A percentile compares a stretch with the other conserved stretches of the same genome.
These are phyloP conservation scores for Ceratocystis eucalypticola DNA, from an alignment of 2,329 filamentous ascomycete species.

Conservation along the genomic window DNA sequence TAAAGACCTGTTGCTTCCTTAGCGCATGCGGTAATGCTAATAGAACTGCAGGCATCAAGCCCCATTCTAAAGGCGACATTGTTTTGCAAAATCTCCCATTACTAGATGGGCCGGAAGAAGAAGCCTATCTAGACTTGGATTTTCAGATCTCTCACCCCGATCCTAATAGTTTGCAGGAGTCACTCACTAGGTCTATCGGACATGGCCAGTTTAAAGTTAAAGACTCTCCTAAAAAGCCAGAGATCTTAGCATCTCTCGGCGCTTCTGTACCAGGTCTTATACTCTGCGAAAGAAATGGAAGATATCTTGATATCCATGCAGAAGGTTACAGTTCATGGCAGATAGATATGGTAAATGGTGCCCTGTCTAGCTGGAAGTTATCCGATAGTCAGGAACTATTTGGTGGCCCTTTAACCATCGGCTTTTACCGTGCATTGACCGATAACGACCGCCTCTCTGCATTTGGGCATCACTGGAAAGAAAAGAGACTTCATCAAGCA, in stretches of 20 bases:
- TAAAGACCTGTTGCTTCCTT: background rate
- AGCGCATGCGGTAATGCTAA: background rate
- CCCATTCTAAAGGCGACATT: slow-evolving; percentile 30
- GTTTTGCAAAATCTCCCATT: slow-evolving; percentile 20
- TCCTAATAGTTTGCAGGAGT: background rate
- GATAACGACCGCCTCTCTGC: slow-evolving; percentile 10
- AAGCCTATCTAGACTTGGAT: slow-evolving; percentile 23
- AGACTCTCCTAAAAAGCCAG: background rate
- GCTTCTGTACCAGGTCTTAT: slow-evolving; percentile 9
- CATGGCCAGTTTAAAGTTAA: background rate
- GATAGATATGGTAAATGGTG: background rate
- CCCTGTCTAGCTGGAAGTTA: slow-evolving; percentile 2
- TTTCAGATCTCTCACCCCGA: slow-evolving; percentile 16
- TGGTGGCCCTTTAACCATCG: background rate
- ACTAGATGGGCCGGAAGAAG: slow-evolving; percentile 16
- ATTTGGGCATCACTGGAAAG: slow-evolving; percentile 7
- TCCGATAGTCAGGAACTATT: slow-evolving; percentile 13
- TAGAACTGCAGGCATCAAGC: slow-evolving; percentile 29
- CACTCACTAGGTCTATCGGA: background rate
- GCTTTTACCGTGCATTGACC: slow-evolving; percentile 9
- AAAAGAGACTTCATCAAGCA: slow-evolving; percentile 8
- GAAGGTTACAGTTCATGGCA: background rate
- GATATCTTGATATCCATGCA: background rate
- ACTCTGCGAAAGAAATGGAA: slow-evolving; percentile 22
- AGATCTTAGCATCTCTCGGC: background rate